Base-by-base conservation (phyloP, 176 grass and related monocot genomes). In the Oryza meridionalis region DNA sequence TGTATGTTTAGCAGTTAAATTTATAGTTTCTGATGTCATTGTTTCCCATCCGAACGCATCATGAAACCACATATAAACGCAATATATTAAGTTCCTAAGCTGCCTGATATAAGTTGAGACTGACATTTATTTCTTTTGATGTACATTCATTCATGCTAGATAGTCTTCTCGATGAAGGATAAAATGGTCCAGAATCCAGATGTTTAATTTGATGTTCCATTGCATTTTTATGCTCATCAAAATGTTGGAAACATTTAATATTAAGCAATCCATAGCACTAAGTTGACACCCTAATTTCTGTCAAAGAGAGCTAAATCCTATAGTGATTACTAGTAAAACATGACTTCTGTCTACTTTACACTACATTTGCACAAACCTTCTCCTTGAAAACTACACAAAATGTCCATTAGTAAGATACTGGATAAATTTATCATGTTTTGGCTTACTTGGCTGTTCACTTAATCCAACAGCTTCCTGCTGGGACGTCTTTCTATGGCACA, bases 401-500 rank as follows among this genome's bases (percentile, higher is more conserved):
- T 78, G 69, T 50, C 63, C 21, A 12, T 70, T 0, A 7, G 79
- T 55, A 61, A 61, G 21, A 79, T 46, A 22, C 9, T 7, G 67
- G 24, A 75, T 21, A 4, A 59, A 12, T 69, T 9, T 42, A 26
- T 5, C 65, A 6, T 69, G 8, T 40, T 40, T 55, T 14, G 21
- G 45, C 77, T 85, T 86, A 67, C 63, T 75, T 88, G 9, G 32
- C n/a, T 64, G 68, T 76, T 69, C 46, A 32, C 72, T 67, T 81
- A 32, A 59, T 77, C 17, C 50, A 75, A 8, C 84, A 98, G 95
- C 81, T 98, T 86, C 95, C 95, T 80, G 70, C 77, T 33, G 92
- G 90, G 68, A 93, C 92, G 16, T 93, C 92, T 51, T 87, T 95
- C 70, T 98, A 98, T 55, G 95, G 95, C n/a, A 98, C 92, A 74